These are phyloP conservation scores for Colletotrichum gigasporum DNA, from an alignment of 2,329 filamentous ascomycete species.

Conservation along the genomic window DNA sequence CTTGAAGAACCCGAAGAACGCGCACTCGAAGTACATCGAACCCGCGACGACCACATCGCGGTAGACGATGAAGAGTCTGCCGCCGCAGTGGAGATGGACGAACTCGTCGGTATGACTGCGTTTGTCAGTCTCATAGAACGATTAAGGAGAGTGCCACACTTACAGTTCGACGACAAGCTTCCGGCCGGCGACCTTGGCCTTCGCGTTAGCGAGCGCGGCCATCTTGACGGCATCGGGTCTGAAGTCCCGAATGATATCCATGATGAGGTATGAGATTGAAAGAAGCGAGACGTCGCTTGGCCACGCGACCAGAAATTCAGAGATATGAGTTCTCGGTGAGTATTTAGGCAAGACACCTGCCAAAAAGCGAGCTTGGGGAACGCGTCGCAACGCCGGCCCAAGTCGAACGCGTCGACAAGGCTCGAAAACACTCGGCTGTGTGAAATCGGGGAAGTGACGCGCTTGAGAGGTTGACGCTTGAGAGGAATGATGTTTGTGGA, in stretches of 20 bases:
- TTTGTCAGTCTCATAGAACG: neutral
- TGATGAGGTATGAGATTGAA: neutral
- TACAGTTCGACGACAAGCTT: neutral
- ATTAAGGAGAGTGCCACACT: neutral
- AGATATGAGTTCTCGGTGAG: no score
- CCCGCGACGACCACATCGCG: conserved; percentile 18
- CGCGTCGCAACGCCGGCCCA: no score
- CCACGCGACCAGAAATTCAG: no score
- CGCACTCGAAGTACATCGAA: conserved; percentile 20
- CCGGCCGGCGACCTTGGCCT: neutral
- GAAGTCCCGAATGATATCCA: neutral
- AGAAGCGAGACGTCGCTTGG: no score
- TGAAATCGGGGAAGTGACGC: no score
- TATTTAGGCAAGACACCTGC: no score
- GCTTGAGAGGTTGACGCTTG: no score
- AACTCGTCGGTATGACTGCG: conserved; percentile 2
- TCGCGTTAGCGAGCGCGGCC: neutral
- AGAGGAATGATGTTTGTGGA: no score
- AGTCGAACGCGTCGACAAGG: no score
- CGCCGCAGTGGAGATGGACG: conserved; percentile 10
- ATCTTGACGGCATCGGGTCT: neutral
- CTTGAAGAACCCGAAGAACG: conserved; percentile 13
- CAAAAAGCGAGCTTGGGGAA: no score
- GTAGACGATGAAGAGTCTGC: conserved; percentile 13
- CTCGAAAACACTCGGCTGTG: no score